These are phyloP conservation scores for Alloteropsis semialata DNA, from an alignment of 176 grass and related monocot genomes.

Conservation along the genomic window DNA sequence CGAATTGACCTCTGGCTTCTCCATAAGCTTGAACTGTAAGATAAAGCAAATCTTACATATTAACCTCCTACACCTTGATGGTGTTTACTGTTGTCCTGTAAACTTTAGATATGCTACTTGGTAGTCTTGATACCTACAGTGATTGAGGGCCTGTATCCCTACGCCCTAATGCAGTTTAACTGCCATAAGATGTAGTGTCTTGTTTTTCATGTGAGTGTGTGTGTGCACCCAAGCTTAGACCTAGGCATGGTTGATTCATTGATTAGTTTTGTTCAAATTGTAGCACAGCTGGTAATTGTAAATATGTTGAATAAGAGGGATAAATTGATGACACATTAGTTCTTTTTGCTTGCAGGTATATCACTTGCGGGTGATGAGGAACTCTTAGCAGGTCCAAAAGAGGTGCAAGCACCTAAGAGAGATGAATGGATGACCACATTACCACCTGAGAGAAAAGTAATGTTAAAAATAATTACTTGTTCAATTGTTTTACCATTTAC, in stretches of 20 bases:
- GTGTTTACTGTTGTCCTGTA: not conserved
- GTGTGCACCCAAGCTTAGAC: not conserved
- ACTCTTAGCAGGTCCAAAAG: constrained; percentile 76
- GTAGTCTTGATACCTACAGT: not conserved
- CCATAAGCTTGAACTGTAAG: not conserved
- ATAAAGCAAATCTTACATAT: not conserved
- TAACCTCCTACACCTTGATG: not conserved
- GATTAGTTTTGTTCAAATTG: not conserved
- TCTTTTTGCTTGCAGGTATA: constrained; percentile 54
- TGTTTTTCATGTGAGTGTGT: not conserved
- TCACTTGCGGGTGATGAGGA: constrained; percentile 93
- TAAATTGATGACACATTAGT: not conserved
- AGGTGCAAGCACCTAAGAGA: constrained; percentile 65
- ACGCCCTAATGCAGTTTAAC: not conserved
- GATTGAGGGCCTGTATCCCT: not conserved
- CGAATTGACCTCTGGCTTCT: not conserved
- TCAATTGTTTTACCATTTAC: constrained; percentile 10
- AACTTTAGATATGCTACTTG: not conserved
- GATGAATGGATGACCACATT: constrained; percentile 99
- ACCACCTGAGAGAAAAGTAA: constrained; percentile 96
- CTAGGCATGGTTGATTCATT: not conserved
- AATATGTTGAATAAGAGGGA: not conserved
- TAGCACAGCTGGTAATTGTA: not conserved
- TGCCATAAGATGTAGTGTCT: not conserved
- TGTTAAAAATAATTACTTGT: not conserved